Evolutionary conservation across 495 filamentous ascomycete species (phyloP).

Genomic region (Daldinia grandis): DNA sequence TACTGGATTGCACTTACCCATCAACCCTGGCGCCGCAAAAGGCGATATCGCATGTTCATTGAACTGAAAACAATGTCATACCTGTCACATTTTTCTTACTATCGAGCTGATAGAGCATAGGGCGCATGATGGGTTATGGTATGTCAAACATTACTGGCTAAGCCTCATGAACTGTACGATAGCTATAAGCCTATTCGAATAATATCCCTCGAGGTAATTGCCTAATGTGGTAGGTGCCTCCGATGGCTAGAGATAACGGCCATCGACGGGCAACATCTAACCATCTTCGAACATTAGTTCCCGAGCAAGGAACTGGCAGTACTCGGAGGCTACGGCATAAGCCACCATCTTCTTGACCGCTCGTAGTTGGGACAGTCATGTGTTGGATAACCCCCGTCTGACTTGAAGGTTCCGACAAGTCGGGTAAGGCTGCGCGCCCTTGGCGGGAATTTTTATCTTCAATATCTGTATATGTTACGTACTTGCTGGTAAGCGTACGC

Average conservation of each 20-base stretch:
- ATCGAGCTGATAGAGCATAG: slow-evolving; percentile 16
- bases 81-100: slow-evolving; percentile 6
- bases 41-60: slow-evolving; percentile 15
- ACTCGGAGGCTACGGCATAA: neutral
- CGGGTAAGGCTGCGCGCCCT: slow-evolving; percentile 28
- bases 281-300: slow-evolving; percentile 1
- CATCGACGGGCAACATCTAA: neutral
- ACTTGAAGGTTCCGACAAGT: slow-evolving; percentile 14
- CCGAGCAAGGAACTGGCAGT: neutral
- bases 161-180: slow-evolving; percentile 10
- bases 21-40: neutral
- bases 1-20: neutral
- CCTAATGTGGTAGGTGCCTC: slow-evolving; percentile 33
- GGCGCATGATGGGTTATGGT: slow-evolving; percentile 15
- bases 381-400: neutral
- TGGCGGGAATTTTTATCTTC: slow-evolving; percentile 24
- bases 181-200: slow-evolving; percentile 20
- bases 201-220: slow-evolving; percentile 18
- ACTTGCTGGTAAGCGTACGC: slow-evolving; percentile 25
- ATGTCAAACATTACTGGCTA: slow-evolving; percentile 14
- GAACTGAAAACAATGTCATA: slow-evolving; percentile 3
- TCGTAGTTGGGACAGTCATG: neutral
- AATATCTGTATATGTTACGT: neutral
- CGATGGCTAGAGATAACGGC: slow-evolving; percentile 28
- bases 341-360: slow-evolving; percentile 6